A percentile compares a stretch with the other conserved stretches of the same genome.
Evolutionary conservation across 2,329 filamentous ascomycete species (phyloP).

Genomic region (Fusarium neocosmosporiellum): DNA sequence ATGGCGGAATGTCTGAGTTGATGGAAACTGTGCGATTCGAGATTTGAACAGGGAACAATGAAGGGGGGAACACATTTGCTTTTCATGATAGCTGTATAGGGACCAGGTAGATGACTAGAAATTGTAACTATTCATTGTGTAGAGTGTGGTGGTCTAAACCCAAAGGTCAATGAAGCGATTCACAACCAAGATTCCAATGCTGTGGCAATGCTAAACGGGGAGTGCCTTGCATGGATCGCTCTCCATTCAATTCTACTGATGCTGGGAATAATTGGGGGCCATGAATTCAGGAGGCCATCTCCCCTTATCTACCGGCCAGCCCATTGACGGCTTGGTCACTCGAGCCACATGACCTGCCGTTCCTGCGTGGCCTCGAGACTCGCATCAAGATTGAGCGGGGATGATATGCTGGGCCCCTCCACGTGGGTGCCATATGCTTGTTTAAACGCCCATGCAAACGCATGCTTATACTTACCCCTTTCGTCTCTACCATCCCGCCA

Average conservation of each 20-base stretch:
- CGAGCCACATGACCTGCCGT: not conserved
- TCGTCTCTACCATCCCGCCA: not conserved
- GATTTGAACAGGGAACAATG: not conserved
- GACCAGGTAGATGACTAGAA: not conserved
- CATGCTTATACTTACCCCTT: not conserved
- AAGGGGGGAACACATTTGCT: conserved; percentile 4
- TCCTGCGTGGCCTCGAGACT: not conserved
- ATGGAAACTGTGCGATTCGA: not conserved
- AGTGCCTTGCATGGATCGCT: not conserved
- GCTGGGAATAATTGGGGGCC: not conserved
- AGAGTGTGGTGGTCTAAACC: not conserved
- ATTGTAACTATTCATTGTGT: not conserved
- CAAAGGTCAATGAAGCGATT: conserved; percentile 27
- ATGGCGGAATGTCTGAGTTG: not conserved
- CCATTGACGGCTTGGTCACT: not conserved
- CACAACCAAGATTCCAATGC: not conserved
- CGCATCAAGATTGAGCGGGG: not conserved
- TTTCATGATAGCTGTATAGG: not conserved
- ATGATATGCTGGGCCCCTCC: not conserved
- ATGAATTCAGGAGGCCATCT: not conserved
- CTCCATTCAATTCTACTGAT: not conserved
- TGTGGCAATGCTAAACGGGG: not conserved
- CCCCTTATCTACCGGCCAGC: not conserved
- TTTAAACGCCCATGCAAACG: not conserved
- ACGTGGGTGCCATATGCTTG: not conserved